phyloP scores from a whole-genome alignment of 805 yeast species.

The Yarrowia sp. region DNA sequence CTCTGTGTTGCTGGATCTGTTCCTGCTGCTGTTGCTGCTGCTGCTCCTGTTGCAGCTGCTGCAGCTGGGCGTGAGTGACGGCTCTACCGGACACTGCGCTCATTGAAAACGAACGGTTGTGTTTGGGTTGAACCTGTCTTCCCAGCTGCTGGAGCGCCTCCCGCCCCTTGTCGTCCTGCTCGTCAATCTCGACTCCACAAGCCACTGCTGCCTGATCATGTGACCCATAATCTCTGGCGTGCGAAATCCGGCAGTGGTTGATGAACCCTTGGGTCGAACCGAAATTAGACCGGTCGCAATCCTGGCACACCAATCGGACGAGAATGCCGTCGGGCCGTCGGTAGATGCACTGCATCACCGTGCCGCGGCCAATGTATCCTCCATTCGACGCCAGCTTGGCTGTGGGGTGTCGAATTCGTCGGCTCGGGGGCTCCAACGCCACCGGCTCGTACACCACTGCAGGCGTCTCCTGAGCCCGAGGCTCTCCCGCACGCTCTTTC shows the following conservation, averaged over 20 bases:
- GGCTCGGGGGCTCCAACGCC: not conserved
- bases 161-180: slow-evolving; percentile 50
- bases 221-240: slow-evolving; percentile 63
- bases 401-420: slow-evolving; percentile 20
- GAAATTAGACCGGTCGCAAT: slow-evolving; percentile 66
- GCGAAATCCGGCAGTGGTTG: slow-evolving; percentile 74
- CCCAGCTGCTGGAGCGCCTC: not conserved
- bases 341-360: slow-evolving; percentile 30
- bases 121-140: not conserved
- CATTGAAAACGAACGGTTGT: not conserved
- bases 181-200: slow-evolving; percentile 59
- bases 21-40: not conserved
- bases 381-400: slow-evolving; percentile 25
- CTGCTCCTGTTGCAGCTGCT: not conserved
- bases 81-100: not conserved
- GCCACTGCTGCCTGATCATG: slow-evolving; percentile 72
- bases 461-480: not conserved
- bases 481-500: not conserved
- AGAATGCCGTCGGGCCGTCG: slow-evolving; percentile 57
- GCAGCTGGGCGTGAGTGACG: not conserved
- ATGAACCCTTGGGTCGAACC: slow-evolving; percentile 78
- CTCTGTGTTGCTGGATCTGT: not conserved
- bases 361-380: slow-evolving; percentile 12
- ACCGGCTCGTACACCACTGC: not conserved
- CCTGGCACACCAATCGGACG: slow-evolving; percentile 65